Percentiles rank a stretch among this genome's conserved stretches.
These are phyloP conservation scores for Fraxinus xanthoxyloides DNA, from an alignment of 305 asterid species.

Conservation along the genomic window DNA sequence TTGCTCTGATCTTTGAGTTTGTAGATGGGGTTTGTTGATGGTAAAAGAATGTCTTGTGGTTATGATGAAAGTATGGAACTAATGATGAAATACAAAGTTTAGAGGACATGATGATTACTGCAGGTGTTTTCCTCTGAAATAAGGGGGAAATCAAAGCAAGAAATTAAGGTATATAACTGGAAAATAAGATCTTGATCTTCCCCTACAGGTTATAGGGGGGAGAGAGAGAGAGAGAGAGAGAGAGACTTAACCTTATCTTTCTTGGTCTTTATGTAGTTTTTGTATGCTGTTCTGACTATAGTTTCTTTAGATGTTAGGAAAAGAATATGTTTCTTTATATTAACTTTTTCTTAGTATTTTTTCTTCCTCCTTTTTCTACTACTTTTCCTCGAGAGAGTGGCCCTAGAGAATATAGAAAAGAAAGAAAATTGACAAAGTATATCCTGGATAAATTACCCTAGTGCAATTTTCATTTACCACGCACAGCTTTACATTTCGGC, in stretches of 20 bases:
- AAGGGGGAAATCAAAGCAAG: constrained; percentile 2
- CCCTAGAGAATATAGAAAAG: not conserved
- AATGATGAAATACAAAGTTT: constrained; percentile 53
- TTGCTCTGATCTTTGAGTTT: constrained; percentile 21
- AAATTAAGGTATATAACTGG: not conserved
- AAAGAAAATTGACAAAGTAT: not conserved
- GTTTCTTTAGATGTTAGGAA: not conserved
- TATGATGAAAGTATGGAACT: constrained; percentile 54
- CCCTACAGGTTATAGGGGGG: not conserved
- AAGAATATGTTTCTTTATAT: not conserved
- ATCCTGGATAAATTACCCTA: not conserved
- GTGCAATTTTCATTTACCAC: not conserved
- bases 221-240: not conserved
- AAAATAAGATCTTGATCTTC: not conserved
- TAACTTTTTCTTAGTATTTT: not conserved
- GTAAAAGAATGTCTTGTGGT: constrained; percentile 25
- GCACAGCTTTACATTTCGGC: not conserved
- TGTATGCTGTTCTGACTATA: not conserved
- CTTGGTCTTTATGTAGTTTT: not conserved
- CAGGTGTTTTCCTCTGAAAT: constrained; percentile 17
- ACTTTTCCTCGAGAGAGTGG: not conserved
- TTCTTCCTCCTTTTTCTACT: not conserved
- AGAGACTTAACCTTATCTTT: not conserved
- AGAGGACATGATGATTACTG: constrained; percentile 51
- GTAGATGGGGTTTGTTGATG: constrained; percentile 21